Evolutionary conservation across 2,329 filamentous ascomycete species (phyloP), one percentile per base, ranked within the genome.

Genomic region (Pezicula neosporulosa): DNA sequence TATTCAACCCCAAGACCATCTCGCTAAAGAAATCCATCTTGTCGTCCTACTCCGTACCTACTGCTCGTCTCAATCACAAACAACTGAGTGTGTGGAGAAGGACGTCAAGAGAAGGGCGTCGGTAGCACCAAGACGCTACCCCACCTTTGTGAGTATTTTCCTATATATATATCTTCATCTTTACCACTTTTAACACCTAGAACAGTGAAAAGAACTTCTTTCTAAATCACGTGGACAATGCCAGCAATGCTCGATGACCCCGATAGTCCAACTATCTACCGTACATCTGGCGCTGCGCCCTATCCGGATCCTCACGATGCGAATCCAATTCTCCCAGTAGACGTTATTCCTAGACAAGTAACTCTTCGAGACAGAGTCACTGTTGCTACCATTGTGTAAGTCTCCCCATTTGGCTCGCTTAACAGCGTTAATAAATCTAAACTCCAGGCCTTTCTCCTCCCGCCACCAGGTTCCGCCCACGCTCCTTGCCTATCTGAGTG

Each of bases 341-440:
- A 64, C 51, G 80, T 88, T 57, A 71, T 71, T 44, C 79, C 83
- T 47, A 76, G 77, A 55, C 80, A 83, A 64, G 82, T 88, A 44
- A 87, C 79, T 2, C 74, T 89, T 44, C 77, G 85, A 56, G 85
- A 88, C 65, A 76, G 83, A 52, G 77, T 85, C 38, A 88, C 85
- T 0, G 77, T 81, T 38, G 86, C 85, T 16, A 88, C 85, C 1
- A 73, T 89, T 35, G 75, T 89, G 42, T 44, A 44, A 44, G 42
- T 27, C 10, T 6, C n/a, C 5, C 10, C n/a, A 5, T 44, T 39
- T 9, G 8, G 10, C 21, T 44, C 27, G 27, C 21, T 27, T 13
- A n/a, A 15, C n/a, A 44, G 27, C 27, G 12, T 44, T 18, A 9
- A 27, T 44, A 27, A 15, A 28, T n/a, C 27, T 21, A 13, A 21